Evolutionary conservation across 805 yeast species (phyloP).

Genomic region (Yamadazyma akitaensis): DNA sequence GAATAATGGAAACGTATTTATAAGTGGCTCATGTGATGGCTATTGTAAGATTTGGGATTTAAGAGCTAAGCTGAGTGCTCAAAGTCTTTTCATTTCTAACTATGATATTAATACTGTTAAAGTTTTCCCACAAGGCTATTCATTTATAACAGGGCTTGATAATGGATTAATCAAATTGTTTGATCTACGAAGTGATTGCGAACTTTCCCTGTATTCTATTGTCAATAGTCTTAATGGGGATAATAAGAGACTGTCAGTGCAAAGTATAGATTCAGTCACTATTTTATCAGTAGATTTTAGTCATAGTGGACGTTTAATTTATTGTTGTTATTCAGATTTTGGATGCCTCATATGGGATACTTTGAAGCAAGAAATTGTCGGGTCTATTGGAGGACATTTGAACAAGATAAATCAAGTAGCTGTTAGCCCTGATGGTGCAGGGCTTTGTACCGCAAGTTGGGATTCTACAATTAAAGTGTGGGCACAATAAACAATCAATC

Average conservation of each 20-base stretch:
- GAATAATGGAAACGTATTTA: conserved; percentile 34
- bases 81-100: conserved; percentile 51
- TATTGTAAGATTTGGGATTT: conserved; percentile 64
- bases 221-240: conserved; percentile 4
- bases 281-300: conserved; percentile 72
- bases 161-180: conserved; percentile 68
- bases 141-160: conserved; percentile 75
- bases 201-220: conserved; percentile 47
- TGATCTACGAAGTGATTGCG: conserved; percentile 77
- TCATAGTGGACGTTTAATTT: conserved; percentile 68
- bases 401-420: conserved; percentile 61
- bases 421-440: conserved; percentile 71
- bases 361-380: conserved; percentile 61
- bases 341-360: conserved; percentile 79
- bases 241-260: conserved; percentile 4
- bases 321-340: conserved; percentile 70
- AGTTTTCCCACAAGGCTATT: conserved; percentile 66
- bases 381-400: conserved; percentile 54
- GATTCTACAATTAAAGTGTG: conserved; percentile 70
- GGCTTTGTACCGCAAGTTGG: conserved; percentile 78
- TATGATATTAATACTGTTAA: conserved; percentile 61
- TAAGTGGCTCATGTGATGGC: conserved; percentile 69
- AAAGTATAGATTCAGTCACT: conserved; percentile 34
- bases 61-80: conserved; percentile 47
- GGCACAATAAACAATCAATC: conserved; percentile 28